Evolutionary conservation across 2,329 filamentous ascomycete genomes (phyloP).

Genomic region (Orbilia oligospora): DNA sequence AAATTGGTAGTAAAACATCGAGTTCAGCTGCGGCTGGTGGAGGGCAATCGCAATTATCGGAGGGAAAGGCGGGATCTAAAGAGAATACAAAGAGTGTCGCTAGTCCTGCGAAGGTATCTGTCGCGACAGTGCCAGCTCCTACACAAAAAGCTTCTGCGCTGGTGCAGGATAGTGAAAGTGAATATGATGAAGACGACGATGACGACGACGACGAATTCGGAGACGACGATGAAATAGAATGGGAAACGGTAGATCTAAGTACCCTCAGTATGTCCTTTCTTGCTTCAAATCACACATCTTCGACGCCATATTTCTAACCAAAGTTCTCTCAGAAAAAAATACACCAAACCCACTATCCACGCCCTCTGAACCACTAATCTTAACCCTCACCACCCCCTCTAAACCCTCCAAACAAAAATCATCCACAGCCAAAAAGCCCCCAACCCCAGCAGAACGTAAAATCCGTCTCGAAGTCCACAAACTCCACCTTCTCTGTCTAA

Average conservation of each 20-base stretch:
- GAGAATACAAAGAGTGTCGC: neutral
- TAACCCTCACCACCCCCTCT: conserved; percentile 33
- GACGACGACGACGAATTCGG: conserved; percentile 65
- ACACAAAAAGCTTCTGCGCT: conserved; percentile 13
- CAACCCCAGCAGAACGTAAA: conserved; percentile 73
- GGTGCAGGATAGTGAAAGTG: conserved; percentile 7
- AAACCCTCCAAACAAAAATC: conserved; percentile 24
- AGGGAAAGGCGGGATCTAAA: neutral
- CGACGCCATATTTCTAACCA: conserved; percentile 20
- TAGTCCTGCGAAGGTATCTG: neutral
- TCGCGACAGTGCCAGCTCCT: neutral
- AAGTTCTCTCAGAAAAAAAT: conserved; percentile 13
- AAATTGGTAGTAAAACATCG: neutral
- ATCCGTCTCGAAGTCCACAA: conserved; percentile 85
- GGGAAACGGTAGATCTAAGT: conserved; percentile 74
- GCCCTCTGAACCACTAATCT: conserved; percentile 27
- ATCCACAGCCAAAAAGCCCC: conserved; percentile 69
- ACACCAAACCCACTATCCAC: neutral
- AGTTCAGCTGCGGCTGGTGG: conserved; percentile 16
- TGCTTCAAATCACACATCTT: too few relatives aligned
- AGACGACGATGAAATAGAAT: conserved; percentile 73
- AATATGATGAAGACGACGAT: conserved; percentile 52
- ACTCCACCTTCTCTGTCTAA: conserved; percentile 83
- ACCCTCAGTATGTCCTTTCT: conserved; percentile 63
- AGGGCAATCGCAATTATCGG: neutral